Evolutionary conservation across 345 rosid genomes (phyloP).

Genomic region (Syzygium oleosum): DNA sequence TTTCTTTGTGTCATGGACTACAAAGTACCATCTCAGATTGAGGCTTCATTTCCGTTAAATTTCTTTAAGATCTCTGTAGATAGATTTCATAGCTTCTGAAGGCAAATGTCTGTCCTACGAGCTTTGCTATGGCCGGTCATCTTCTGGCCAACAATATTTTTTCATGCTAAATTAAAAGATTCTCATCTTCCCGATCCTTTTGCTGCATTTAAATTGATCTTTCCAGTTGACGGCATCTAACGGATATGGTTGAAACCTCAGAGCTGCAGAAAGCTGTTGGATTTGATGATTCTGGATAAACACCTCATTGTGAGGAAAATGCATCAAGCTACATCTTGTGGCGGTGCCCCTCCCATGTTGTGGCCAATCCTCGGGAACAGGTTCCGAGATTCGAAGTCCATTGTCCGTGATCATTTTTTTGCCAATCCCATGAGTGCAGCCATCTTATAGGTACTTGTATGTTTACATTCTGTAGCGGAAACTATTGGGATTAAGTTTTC

Average conservation of each 20-base stretch:
- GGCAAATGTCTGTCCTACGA: not conserved
- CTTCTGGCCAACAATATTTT: not conserved
- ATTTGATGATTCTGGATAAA: constrained; percentile 55
- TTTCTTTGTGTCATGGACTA: not conserved
- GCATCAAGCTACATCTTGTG: constrained; percentile 33
- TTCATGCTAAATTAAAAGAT: not conserved
- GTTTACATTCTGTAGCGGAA: not conserved
- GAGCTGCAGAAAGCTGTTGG: constrained; percentile 62
- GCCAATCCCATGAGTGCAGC: constrained; percentile 34
- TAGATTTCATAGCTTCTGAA: not conserved
- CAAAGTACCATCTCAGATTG: not conserved
- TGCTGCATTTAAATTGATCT: not conserved
- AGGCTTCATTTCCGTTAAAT: not conserved
- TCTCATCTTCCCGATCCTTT: not conserved
- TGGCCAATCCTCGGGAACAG: constrained; percentile 21
- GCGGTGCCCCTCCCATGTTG: constrained; percentile 40
- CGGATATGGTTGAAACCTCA: constrained; percentile 1
- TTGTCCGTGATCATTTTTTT: constrained; percentile 47
- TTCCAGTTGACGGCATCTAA: not conserved
- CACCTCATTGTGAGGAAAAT: constrained; percentile 46
- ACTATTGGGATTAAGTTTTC: not conserved
- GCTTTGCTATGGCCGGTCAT: not conserved
- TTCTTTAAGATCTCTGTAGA: not conserved
- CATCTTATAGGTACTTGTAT: not conserved
- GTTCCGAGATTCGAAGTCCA: constrained; percentile 26